Conservation (phyloP, 495 filamentous ascomycete genomes). For the Podospora australis region DNA sequence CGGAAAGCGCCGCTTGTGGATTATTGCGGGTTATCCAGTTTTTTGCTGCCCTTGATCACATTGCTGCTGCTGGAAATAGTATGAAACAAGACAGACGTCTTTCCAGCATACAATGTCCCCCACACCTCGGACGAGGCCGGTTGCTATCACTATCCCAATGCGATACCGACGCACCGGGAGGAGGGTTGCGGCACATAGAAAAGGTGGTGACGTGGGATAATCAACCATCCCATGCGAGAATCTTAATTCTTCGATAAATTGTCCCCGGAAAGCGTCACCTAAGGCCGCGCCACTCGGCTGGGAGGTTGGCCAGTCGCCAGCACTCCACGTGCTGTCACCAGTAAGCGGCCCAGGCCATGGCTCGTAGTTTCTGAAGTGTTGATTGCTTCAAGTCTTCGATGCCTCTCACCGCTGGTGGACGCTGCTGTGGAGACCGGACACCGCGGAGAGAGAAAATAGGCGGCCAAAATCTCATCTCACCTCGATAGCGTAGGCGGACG, state of each 20-base stretch:
- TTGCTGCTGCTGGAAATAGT: slow-evolving; percentile 3
- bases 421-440: background rate
- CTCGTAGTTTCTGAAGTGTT: background rate
- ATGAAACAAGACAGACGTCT: slow-evolving; percentile 7
- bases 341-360: background rate
- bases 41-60: too few relatives aligned
- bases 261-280: background rate
- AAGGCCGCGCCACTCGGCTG: background rate
- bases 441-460: background rate
- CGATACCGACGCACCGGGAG: background rate
- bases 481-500: background rate
- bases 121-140: slow-evolving; percentile 1
- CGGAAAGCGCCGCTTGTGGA: background rate
- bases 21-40: too few relatives aligned
- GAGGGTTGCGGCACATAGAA: background rate
- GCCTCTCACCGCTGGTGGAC: background rate
- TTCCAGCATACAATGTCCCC: too few relatives aligned
- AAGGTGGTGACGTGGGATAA: background rate
- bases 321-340: background rate
- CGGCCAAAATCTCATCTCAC: background rate
- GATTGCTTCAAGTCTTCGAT: background rate
- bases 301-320: too few relatives aligned
- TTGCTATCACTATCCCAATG: background rate
- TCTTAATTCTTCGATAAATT: background rate
- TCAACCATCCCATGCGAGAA: background rate